Conservation (phyloP, 2,329 filamentous ascomycete genomes). For the Microdochium nivale region DNA sequence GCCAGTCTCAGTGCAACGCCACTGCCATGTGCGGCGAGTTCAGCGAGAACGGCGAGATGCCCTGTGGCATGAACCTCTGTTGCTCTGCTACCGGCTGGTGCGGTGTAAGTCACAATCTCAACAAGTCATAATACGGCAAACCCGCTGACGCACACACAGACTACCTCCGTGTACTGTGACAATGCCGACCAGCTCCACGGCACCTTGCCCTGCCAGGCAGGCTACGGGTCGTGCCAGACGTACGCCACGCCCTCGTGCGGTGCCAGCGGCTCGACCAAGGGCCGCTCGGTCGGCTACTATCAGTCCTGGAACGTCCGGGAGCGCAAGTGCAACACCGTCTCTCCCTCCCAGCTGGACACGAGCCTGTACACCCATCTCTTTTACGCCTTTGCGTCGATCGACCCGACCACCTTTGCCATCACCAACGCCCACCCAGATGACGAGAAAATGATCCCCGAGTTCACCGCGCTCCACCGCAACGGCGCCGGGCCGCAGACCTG, state of each 20-base stretch:
- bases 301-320: slow-evolving; percentile 15
- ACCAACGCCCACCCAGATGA: slow-evolving; percentile 11
- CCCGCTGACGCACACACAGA: slow-evolving; percentile 2
- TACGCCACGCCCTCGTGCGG: slow-evolving; percentile 15
- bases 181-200: slow-evolving; percentile 9
- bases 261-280: slow-evolving; percentile 10
- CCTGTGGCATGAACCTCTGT: slow-evolving; percentile 19
- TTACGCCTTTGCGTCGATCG: slow-evolving; percentile 20
- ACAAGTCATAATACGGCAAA: neutral
- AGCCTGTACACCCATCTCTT: slow-evolving; percentile 22
- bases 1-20: slow-evolving; percentile 11
- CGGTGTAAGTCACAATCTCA: slow-evolving; percentile 7
- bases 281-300: slow-evolving; percentile 26
- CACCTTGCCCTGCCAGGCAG: slow-evolving; percentile 17
- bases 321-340: slow-evolving; percentile 20
- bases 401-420: slow-evolving; percentile 15
- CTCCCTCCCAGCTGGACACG: slow-evolving; percentile 21
- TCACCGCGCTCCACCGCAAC: slow-evolving; percentile 1
- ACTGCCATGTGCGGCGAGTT: slow-evolving; percentile 20
- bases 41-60: slow-evolving; percentile 8
- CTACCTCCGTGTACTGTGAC: slow-evolving; percentile 11
- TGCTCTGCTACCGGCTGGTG: slow-evolving; percentile 16
- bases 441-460: slow-evolving; percentile 3
- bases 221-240: slow-evolving; percentile 23
- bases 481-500: slow-evolving; percentile 14